phyloP scores from a whole-genome alignment of 352 stramenopile genomes.

The Phytophthora colocasiae region DNA sequence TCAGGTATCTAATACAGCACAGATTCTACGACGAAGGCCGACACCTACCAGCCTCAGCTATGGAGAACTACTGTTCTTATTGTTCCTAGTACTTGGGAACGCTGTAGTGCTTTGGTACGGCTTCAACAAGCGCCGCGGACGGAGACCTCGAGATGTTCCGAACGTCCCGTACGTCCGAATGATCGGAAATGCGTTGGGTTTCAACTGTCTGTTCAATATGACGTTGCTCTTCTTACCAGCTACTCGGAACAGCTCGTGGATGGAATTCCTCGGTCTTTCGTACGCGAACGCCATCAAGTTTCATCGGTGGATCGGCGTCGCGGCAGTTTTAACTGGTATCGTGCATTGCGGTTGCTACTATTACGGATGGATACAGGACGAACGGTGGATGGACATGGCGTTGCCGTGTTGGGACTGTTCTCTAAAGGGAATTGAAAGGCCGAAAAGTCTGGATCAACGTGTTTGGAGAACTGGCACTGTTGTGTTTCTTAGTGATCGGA shows the following conservation, averaged over 20 bases:
- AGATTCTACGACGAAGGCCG: conserved; percentile 20
- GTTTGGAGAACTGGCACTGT: conserved; percentile 49
- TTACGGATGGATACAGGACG: conserved; percentile 33
- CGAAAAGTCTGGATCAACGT: conserved; percentile 54
- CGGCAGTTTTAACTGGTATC: conserved; percentile 39
- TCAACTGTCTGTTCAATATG: conserved; percentile 50
- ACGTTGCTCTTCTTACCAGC: conserved; percentile 50
- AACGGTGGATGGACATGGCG: conserved; percentile 29
- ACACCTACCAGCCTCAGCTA: conserved; percentile 26
- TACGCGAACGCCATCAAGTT: conserved; percentile 59
- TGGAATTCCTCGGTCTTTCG: conserved; percentile 58
- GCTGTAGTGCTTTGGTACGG: conserved; percentile 40
- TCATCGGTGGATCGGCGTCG: conserved; percentile 55
- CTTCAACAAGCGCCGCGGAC: conserved; percentile 12
- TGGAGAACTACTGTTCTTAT: conserved; percentile 47
- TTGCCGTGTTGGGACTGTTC: conserved; percentile 56
- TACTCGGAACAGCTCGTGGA: conserved; percentile 55
- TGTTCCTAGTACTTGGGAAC: conserved; percentile 35
- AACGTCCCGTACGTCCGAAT: conserved; percentile 19
- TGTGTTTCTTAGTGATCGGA: conserved; percentile 50
- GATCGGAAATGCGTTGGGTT: conserved; percentile 38
- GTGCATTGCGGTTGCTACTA: conserved; percentile 43
- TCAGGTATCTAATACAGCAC: conserved; percentile 10
- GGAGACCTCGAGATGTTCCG: not conserved
- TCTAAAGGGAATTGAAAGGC: conserved; percentile 24